Percentiles rank a stretch among this genome's conserved stretches.
These are phyloP conservation scores for Xerocomus brunneocitrinus DNA, from an alignment of 768 basidiomycete genomes.

Conservation along the genomic window DNA sequence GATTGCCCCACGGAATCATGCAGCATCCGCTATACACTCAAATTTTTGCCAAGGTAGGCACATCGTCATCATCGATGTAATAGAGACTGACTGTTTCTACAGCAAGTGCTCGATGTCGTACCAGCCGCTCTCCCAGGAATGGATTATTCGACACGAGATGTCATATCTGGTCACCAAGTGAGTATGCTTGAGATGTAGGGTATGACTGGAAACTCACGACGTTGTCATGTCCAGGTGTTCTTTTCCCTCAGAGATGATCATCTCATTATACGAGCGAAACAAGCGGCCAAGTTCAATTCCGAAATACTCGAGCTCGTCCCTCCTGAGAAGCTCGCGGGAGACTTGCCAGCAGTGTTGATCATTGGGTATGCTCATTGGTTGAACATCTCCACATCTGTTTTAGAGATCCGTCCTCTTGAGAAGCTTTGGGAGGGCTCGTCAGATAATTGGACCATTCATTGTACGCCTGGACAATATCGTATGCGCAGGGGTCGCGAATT, in stretches of 20 bases:
- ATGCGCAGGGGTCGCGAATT: slow-evolving; percentile 3
- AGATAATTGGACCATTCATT: slow-evolving; percentile 26
- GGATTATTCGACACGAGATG: slow-evolving; percentile 21
- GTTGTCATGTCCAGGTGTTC: slow-evolving; percentile 12
- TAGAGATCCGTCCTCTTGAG: slow-evolving; percentile 29
- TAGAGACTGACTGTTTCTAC: not conserved
- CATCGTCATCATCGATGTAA: not conserved
- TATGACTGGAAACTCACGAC: not conserved
- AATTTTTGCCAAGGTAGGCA: slow-evolving; percentile 21
- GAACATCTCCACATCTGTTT: slow-evolving; percentile 15
- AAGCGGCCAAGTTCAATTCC: not conserved
- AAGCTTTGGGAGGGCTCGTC: slow-evolving; percentile 22
- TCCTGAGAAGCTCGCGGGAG: slow-evolving; percentile 15
- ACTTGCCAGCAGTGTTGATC: slow-evolving; percentile 25
- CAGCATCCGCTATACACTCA: slow-evolving; percentile 17
- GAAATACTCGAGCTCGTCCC: slow-evolving; percentile 25
- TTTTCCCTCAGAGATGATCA: slow-evolving; percentile 17
- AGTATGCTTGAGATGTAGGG: not conserved
- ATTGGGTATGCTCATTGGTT: slow-evolving; percentile 29
- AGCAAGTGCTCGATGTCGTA: slow-evolving; percentile 20
- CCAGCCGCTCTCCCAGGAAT: slow-evolving; percentile 25
- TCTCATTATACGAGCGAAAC: slow-evolving; percentile 19
- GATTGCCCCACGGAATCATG: slow-evolving; percentile 18
- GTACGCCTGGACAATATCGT: slow-evolving; percentile 5
- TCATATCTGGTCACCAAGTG: slow-evolving; percentile 18